Percentiles rank a stretch among this genome's conserved stretches.
phyloP scores from a whole-genome alignment of 108 stramenopile species.

The Conticribra guillardii region DNA sequence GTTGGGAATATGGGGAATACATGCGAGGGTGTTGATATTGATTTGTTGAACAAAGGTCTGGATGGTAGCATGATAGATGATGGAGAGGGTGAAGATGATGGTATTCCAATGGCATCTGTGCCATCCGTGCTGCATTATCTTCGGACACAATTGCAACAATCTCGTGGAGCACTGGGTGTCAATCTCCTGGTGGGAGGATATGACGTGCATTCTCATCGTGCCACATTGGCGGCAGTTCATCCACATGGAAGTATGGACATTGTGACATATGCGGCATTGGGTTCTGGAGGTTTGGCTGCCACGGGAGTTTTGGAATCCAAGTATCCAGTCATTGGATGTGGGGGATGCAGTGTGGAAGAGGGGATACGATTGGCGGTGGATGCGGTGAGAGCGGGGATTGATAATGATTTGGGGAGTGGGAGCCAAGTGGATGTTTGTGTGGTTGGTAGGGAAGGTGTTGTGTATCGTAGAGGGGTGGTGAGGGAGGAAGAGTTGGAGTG shows the following conservation, averaged over 20 bases:
- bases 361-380: constrained; percentile 63
- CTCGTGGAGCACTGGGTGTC: constrained; percentile 64
- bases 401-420: constrained; percentile 88
- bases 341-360: constrained; percentile 55
- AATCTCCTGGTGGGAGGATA: constrained; percentile 83
- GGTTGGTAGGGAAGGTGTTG: constrained; percentile 25
- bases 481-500: constrained; percentile 40
- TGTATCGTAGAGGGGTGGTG: constrained; percentile 40
- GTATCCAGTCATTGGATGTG: constrained; percentile 34
- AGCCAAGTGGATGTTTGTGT: constrained; percentile 57
- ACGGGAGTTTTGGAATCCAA: constrained; percentile 76
- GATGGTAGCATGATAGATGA: no score
- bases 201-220: constrained; percentile 36
- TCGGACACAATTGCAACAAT: constrained; percentile 55
- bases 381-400: constrained; percentile 78
- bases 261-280: constrained; percentile 79
- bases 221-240: constrained; percentile 72
- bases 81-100: constrained; percentile 7
- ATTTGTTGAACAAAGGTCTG: no score
- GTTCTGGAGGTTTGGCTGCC: constrained; percentile 86
- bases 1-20: constrained; percentile 26
- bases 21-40: constrained; percentile 2
- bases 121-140: constrained; percentile 53
- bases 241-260: constrained; percentile 84
- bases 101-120: constrained; percentile 37